phyloP scores from a whole-genome alignment of 108 stramenopile species.

The Skeletonema menzelii region DNA sequence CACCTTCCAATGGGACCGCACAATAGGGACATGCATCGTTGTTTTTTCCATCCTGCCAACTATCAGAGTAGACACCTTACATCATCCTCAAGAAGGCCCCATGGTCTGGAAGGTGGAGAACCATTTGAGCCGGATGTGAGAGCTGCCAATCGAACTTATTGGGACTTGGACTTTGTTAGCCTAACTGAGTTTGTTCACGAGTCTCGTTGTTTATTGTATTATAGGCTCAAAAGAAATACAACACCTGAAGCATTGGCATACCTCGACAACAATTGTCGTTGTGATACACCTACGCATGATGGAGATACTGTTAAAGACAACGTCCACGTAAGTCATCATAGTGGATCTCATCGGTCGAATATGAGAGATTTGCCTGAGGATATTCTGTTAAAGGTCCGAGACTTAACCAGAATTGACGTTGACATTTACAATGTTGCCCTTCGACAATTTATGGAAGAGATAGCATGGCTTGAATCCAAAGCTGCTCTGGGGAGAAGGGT shows the following conservation, averaged over 20 bases:
- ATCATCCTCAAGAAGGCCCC: neutral
- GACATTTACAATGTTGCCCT: constrained; percentile 7
- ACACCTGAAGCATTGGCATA: neutral
- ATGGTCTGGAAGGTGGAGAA: neutral
- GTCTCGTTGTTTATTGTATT: constrained; percentile 11
- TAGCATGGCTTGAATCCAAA: constrained; percentile 18
- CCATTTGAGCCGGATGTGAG: constrained; percentile 9
- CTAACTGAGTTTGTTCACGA: constrained; percentile 13
- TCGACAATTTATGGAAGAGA: constrained; percentile 9
- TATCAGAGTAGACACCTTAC: constrained; percentile 14
- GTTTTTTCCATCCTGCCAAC: constrained; percentile 20
- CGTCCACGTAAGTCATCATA: constrained; percentile 7
- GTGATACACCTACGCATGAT: neutral
- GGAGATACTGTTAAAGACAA: neutral
- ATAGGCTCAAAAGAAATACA: neutral
- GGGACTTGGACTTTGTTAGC: constrained; percentile 13
- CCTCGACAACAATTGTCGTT: constrained; percentile 6
- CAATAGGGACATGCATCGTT: neutral
- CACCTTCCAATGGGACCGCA: neutral
- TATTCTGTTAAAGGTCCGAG: constrained; percentile 1
- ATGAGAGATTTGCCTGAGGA: neutral
- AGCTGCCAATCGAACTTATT: constrained; percentile 6
- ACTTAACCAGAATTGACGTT: constrained; percentile 5
- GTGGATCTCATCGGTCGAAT: neutral
- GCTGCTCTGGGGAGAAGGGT: constrained; percentile 14